phyloP scores from a whole-genome alignment of 2,329 filamentous ascomycete species.

The Ceratocystis cacaofunesta region DNA sequence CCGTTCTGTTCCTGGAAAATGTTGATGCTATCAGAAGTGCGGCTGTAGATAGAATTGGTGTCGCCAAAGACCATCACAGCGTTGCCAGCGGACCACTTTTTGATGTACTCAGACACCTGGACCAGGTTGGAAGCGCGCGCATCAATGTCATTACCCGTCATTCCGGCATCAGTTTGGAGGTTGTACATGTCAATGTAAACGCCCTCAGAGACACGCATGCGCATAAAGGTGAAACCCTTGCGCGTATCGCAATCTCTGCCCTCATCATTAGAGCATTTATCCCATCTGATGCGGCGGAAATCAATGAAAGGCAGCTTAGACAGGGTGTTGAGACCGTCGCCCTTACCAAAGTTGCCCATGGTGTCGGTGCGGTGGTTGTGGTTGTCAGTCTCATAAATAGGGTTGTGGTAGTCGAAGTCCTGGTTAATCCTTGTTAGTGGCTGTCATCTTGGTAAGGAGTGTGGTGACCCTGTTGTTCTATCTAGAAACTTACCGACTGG shows the following conservation, averaged over 20 bases:
- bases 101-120: constrained; percentile 45
- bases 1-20: constrained; percentile 36
- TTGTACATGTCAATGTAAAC: constrained; percentile 52
- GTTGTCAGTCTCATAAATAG: constrained; percentile 44
- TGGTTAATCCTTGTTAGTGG: constrained; percentile 6
- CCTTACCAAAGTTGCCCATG: constrained; percentile 48
- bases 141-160: constrained; percentile 34
- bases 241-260: constrained; percentile 49
- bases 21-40: constrained; percentile 37
- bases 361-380: constrained; percentile 48
- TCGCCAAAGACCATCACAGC: constrained; percentile 51
- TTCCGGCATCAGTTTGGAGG: constrained; percentile 50
- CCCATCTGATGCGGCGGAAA: constrained; percentile 44
- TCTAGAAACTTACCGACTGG: constrained; percentile 36
- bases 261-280: constrained; percentile 39
- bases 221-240: constrained; percentile 57
- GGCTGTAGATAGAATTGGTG: constrained; percentile 50
- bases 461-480: too few species aligned
- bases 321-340: constrained; percentile 49
- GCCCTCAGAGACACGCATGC: constrained; percentile 31
- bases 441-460: not conserved
- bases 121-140: constrained; percentile 45
- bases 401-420: constrained; percentile 54
- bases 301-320: constrained; percentile 42
- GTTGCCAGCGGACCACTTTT: constrained; percentile 40